Evolutionary conservation across 2,329 filamentous ascomycete genomes (phyloP), one percentile per base, ranked within the genome.

Genomic region (Fusarium sp.): DNA sequence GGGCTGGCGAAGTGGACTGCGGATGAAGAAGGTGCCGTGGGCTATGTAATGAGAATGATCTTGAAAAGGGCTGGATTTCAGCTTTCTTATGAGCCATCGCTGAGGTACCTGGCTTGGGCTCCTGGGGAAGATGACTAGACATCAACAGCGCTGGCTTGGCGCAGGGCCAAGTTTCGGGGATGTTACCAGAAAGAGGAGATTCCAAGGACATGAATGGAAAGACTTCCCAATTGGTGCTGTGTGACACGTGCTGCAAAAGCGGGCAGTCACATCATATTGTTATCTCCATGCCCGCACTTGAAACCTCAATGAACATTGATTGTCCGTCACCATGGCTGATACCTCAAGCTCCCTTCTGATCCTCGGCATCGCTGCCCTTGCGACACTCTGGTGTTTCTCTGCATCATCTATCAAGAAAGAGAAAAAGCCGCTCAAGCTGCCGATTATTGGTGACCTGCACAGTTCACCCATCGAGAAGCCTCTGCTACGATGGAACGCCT

Each of bases 21-120:
- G n/a, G 69, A 75, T 41, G 73, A 75, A 32, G 75, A 75, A 43
- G 71, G 71, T 7, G 64, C 58, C 14, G 58, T 74, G 4, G 53
- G 18, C 25, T 3, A 3, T 9, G 6, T 45, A 0, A 14, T 55
- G 11, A 27, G 23, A 14, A 20, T 9, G 14, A 46, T 4, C 0
- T 10, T 34, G 20, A 32, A 9, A 9, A 34, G 10, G 2, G 16
- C 14, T 18, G 30, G 28, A 2, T 23, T 49, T 34, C 11, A 49
- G 1, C 28, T 49, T 9, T 4, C 4, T 1, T 34, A 21, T 12
- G 14, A 49, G 21, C 28, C 6, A 2, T 23, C 47, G 9, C 2
- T 4, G 16, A 49, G 30, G 20, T 50, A n/a, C 3, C 1, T 9
- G 16, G 16, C 21, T n/a, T 50, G 28, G 47, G 47, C 47, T 13